Evolutionary conservation across 106 monocot genomes (phyloP), one percentile per base, ranked within the genome.

Genomic region (Dendrobium chrysotoxum): DNA sequence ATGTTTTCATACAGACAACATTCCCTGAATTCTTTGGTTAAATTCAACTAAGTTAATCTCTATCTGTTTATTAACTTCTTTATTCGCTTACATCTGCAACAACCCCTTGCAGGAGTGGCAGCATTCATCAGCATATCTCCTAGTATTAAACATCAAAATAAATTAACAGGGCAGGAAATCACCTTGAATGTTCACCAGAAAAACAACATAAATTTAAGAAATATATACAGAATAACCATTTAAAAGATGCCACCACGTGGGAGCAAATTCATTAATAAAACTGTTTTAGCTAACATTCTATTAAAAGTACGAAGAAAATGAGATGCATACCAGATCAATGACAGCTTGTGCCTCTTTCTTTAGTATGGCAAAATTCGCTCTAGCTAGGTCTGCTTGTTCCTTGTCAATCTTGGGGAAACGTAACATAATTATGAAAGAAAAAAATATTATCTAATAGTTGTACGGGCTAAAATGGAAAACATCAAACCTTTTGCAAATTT

Each of bases 301-400:
- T 70, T 10, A 70, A 70, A 70, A 70, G 70, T 70, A 35, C 0
- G 3, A 6, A 35, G 4, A 70, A 70, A 35, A 1, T 31, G 30
- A 35, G 15, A 70, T 35, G 13, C 86, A 53, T 87, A 98, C 97
- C 87, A 92, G 72, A 83, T 94, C 89, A 84, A 95, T 82, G 25
- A 98, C 77, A 47, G 91, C 82, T 80, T 91, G 85, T 75, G 92
- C 90, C 58, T 98, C 97, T 89, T 94, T 95, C 81, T 83, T 94
- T 55, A 98, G 80, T 76, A 94, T 89, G 40, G 90, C 77, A 87
- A 98, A 98, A 79, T 98, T 98, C 53, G 88, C 83, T n/a, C 80
- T 80, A 13, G 77, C 81, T 79, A 98, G 80, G 77, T 98, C 97
- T 79, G 90, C 88, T 40, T 98, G 94, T 46, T 98, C 97, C 82